A percentile compares a stretch with the other conserved stretches of the same genome.
Evolutionary conservation across 768 basidiomycete genomes (phyloP).

Genomic region (Russula sp.): DNA sequence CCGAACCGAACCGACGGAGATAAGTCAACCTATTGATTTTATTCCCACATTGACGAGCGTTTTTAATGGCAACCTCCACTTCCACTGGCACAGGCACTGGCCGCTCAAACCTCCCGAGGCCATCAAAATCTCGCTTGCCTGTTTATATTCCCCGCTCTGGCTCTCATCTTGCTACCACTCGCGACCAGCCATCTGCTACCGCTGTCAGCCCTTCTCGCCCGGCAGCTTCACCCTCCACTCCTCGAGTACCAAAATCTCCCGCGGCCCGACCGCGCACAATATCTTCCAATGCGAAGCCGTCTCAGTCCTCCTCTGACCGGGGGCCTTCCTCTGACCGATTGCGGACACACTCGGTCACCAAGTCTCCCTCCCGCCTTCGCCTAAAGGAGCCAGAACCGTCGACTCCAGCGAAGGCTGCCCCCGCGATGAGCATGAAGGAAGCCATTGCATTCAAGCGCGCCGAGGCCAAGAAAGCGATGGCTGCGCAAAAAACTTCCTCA

Average conservation of each 20-base stretch:
- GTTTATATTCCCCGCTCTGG: background rate
- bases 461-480: conserved; percentile 62
- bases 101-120: conserved; percentile 14
- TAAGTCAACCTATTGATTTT: no score
- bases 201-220: background rate
- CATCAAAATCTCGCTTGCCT: conserved; percentile 20
- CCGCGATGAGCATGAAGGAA: conserved; percentile 59
- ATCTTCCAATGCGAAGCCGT: conserved; percentile 9
- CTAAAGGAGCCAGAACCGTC: conserved; percentile 13
- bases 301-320: background rate
- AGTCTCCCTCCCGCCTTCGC: conserved; percentile 6
- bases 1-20: background rate
- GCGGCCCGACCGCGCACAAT: conserved; percentile 8
- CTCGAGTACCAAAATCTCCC: conserved; percentile 15
- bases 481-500: conserved; percentile 31
- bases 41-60: no score
- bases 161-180: background rate
- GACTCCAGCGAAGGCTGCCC: conserved; percentile 36
- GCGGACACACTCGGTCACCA: conserved; percentile 10
- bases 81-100: background rate
- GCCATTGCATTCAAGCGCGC: conserved; percentile 77
- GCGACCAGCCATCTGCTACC: background rate
- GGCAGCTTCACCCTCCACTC: conserved; percentile 1
- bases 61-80: conserved; percentile 9
- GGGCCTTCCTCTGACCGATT: background rate